Evolutionary conservation across 1,139 yeast genomes (phyloP).

Genomic region (Nakaseomyces kungkrabaensis): DNA sequence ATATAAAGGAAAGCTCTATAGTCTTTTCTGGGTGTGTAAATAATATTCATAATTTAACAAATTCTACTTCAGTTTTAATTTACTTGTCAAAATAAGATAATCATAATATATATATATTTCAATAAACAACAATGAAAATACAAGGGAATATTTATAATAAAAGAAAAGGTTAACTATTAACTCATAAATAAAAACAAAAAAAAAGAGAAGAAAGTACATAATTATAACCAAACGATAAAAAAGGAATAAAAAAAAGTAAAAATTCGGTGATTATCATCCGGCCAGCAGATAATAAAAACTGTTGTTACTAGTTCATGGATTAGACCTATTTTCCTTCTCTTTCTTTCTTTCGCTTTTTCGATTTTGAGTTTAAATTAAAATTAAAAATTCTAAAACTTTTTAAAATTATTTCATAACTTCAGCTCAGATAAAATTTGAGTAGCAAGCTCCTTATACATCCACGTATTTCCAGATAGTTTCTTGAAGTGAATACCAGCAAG

Average conservation of each 20-base stretch:
- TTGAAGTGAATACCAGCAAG: conserved; percentile 92
- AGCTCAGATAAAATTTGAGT: conserved; percentile 73
- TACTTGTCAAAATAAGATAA: too few species aligned
- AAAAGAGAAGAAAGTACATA: neutral
- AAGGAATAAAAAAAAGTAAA: neutral
- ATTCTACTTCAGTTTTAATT: neutral
- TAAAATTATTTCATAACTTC: conserved; percentile 39
- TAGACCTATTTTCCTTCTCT: neutral
- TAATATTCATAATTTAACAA: neutral
- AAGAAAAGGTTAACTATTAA: neutral
- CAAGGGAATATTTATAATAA: too few species aligned
- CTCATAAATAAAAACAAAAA: neutral
- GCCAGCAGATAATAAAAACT: neutral
- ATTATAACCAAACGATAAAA: neutral
- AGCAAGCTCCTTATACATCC: conserved; percentile 93
- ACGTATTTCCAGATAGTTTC: conserved; percentile 85
- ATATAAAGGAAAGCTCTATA: too few species aligned
- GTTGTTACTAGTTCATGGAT: neutral
- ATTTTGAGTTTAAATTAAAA: neutral
- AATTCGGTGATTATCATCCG: neutral
- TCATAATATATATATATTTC: too few species aligned
- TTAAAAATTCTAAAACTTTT: neutral
- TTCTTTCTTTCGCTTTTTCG: neutral
- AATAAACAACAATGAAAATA: neutral
- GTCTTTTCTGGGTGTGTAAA: neutral